Base-by-base conservation (phyloP, 2,329 filamentous ascomycete genomes). In the Ophiostoma ulmi region DNA sequence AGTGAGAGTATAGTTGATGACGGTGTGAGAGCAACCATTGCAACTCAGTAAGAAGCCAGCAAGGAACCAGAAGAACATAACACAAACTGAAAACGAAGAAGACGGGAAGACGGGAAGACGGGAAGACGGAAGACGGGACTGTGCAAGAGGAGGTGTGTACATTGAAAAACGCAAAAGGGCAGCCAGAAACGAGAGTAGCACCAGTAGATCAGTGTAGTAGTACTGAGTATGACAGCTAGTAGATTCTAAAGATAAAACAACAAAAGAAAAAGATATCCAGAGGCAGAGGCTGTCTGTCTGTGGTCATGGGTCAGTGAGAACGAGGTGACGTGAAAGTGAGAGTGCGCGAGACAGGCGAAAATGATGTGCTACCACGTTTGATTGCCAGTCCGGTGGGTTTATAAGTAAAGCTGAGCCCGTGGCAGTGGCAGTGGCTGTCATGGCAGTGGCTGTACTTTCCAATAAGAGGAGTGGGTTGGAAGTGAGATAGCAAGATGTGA, bases 301-400 rank as follows among this genome's bases (percentile, higher is more conserved):
- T 31, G 31, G 61, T 35, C n/a, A 17, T 26, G 41, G 38, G 36
- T 38, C 22, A 20, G 67, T 52, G 48, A 69, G 36, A 6, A 38
- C 39, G 31, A 69, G 67, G 63, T 67, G 67, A 67, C 67, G 67
- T 52, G 70, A 66, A 55, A 48, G 48, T 66, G 55, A 26, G 66
- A 14, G 55, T 22, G 36, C 38, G 35, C 65, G 68, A 65, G 67
- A 55, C 67, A 67, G 61, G 63, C 67, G 67, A 71, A 20, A 35
- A 35, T 67, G 20, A 22, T 71, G 58, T 71, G 67, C 65, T 36
- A 71, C 61, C 41, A 66, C 58, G 8, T 67, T 71, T 69, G 20
- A 61, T 66, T 71, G 61, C 22, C 20, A n/a, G 64, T 39, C 17
- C 20, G 58, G 39, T 22, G 20, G 63, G 4, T 8, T 5, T 13